Conservation (phyloP, 2,329 filamentous ascomycete genomes). For the Aspergillus fructus region DNA sequence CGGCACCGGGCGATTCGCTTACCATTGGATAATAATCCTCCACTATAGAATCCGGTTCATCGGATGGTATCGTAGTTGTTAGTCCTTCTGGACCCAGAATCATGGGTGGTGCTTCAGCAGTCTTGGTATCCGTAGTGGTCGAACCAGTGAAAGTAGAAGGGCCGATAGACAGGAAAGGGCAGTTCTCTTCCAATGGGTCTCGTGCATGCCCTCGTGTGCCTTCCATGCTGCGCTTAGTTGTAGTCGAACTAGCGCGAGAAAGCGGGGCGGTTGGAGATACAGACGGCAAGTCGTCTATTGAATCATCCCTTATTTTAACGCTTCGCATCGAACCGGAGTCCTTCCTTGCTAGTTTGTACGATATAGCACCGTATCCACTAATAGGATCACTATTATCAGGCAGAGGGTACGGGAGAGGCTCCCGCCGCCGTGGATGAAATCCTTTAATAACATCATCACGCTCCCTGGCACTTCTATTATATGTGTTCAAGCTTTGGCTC, state of each 20-base stretch:
- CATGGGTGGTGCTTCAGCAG: slow-evolving; percentile 14
- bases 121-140: slow-evolving; percentile 12
- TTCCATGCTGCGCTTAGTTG: slow-evolving; percentile 39
- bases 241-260: slow-evolving; percentile 31
- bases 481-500: slow-evolving; percentile 42
- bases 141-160: slow-evolving; percentile 49
- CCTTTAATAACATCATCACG: slow-evolving; percentile 54
- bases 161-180: slow-evolving; percentile 74
- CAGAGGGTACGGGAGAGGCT: neutral
- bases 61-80: slow-evolving; percentile 23
- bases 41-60: slow-evolving; percentile 22
- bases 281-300: slow-evolving; percentile 24
- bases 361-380: slow-evolving; percentile 15
- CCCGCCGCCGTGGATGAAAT: slow-evolving; percentile 42
- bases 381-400: slow-evolving; percentile 16
- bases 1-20: slow-evolving; percentile 79
- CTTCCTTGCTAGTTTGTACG: slow-evolving; percentile 22
- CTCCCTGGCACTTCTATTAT: slow-evolving; percentile 52
- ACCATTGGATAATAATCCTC: slow-evolving; percentile 50
- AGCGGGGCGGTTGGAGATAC: slow-evolving; percentile 26
- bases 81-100: slow-evolving; percentile 33
- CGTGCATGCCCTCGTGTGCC: slow-evolving; percentile 62
- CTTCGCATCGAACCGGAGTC: slow-evolving; percentile 28
- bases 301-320: slow-evolving; percentile 17
- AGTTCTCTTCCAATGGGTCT: slow-evolving; percentile 64